Conservation (phyloP, 2,329 filamentous ascomycete genomes). For the Penicillium expansum region DNA sequence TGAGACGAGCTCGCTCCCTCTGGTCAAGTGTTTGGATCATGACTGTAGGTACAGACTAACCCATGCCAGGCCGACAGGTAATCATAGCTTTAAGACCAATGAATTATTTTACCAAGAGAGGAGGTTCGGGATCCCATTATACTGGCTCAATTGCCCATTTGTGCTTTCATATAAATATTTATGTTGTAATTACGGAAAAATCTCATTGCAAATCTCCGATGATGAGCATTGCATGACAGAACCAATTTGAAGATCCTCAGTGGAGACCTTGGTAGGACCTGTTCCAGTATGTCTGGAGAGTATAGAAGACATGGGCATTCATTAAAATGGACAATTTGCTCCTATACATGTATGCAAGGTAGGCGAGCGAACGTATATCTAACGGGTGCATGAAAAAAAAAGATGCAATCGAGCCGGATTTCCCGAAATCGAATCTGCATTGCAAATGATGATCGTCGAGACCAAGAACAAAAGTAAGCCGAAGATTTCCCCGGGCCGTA, state of each 20-base stretch:
- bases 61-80: slow-evolving; percentile 5
- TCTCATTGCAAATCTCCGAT: not conserved
- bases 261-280: slow-evolving; percentile 1
- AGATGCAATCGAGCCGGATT: not conserved
- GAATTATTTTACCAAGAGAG: not conserved
- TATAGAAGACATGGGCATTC: not conserved
- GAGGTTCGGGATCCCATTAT: not conserved
- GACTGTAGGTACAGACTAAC: slow-evolving; percentile 1
- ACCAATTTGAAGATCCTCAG: slow-evolving; percentile 3
- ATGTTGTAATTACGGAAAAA: not conserved
- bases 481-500: not conserved
- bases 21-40: slow-evolving; percentile 2
- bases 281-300: not conserved
- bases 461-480: not conserved
- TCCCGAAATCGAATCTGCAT: not conserved
- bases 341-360: not conserved
- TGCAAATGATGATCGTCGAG: slow-evolving; percentile 2
- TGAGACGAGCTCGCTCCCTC: not conserved
- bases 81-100: slow-evolving; percentile 2
- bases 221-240: slow-evolving; percentile 4
- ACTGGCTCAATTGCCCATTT: not conserved
- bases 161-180: not conserved
- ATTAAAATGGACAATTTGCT: not conserved
- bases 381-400: not conserved
- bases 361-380: not conserved